phyloP scores from a whole-genome alignment of 805 yeast genomes.

The Kuraishia cidri region DNA sequence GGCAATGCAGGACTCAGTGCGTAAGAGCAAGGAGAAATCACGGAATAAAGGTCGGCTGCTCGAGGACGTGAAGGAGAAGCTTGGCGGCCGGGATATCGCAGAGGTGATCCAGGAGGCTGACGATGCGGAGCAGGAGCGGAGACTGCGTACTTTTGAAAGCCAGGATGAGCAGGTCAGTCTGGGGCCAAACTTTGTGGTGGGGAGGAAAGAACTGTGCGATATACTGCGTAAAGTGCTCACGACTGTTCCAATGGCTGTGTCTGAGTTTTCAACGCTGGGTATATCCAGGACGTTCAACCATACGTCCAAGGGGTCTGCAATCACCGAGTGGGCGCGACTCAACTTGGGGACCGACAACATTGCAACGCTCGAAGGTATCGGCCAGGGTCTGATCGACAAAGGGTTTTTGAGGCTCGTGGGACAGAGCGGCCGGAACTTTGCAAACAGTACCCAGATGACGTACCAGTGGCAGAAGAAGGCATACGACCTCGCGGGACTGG shows the following conservation, averaged over 20 bases:
- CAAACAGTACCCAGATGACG: constrained; percentile 61
- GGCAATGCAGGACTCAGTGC: constrained; percentile 34
- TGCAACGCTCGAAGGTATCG: constrained; percentile 60
- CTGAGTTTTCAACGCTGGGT: constrained; percentile 49
- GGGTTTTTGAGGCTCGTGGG: constrained; percentile 65
- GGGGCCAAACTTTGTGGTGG: not conserved
- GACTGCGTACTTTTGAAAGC: constrained; percentile 17
- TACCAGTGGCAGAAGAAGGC: constrained; percentile 79
- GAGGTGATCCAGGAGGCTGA: constrained; percentile 5
- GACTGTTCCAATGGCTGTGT: constrained; percentile 34
- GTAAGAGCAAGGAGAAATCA: constrained; percentile 50
- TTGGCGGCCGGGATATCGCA: constrained; percentile 9
- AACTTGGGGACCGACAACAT: constrained; percentile 33
- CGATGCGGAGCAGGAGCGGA: not conserved
- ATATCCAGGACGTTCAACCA: constrained; percentile 58
- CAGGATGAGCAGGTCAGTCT: constrained; percentile 13
- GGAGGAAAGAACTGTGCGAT: constrained; percentile 21
- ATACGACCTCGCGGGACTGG: constrained; percentile 40
- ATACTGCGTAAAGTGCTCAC: constrained; percentile 31
- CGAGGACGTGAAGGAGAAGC: constrained; percentile 51
- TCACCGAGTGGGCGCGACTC: constrained; percentile 50
- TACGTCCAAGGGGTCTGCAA: constrained; percentile 51
- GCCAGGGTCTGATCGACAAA: constrained; percentile 56
- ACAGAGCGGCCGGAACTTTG: constrained; percentile 48
- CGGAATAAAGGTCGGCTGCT: constrained; percentile 69